Conservation (phyloP, 768 basidiomycete species). For the Serendipita sp. region DNA sequence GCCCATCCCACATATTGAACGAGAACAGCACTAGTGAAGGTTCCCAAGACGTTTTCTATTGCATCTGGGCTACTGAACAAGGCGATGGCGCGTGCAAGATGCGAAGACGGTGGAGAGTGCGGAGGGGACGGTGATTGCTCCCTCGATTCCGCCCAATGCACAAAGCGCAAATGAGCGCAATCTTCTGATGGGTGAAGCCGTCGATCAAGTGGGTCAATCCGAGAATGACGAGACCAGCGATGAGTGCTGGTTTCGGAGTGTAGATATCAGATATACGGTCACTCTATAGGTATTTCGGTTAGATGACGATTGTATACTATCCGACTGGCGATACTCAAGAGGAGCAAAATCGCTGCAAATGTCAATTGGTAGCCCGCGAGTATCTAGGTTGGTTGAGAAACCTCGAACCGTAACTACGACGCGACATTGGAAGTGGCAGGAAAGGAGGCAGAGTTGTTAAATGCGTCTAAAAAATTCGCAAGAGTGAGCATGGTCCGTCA, state of each 20-base stretch:
- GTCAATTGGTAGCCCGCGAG: constrained; percentile 27
- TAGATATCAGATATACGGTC: constrained; percentile 26
- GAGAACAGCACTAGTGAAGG: constrained; percentile 29
- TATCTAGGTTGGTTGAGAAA: constrained; percentile 24
- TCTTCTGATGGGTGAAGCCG: constrained; percentile 20
- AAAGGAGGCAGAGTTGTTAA: constrained; percentile 29
- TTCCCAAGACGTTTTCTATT: constrained; percentile 30
- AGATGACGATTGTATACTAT: no score
- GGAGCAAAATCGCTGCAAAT: constrained; percentile 29
- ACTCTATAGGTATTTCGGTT: constrained; percentile 16
- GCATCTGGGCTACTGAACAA: constrained; percentile 32
- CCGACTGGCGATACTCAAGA: constrained; percentile 14
- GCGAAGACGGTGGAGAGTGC: constrained; percentile 34
- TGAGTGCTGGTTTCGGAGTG: constrained; percentile 28
- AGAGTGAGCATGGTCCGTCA: constrained; percentile 23
- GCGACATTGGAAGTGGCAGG: constrained; percentile 23
- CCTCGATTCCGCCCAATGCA: constrained; percentile 24
- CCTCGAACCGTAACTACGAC: constrained; percentile 13
- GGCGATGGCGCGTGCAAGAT: constrained; percentile 33
- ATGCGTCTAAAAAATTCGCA: constrained; percentile 29
- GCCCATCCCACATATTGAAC: constrained; percentile 27
- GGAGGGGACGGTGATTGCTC: constrained; percentile 35
- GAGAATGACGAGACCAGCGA: constrained; percentile 18
- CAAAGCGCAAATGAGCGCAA: constrained; percentile 20
- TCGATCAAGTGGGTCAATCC: constrained; percentile 19